A percentile compares a stretch with the other conserved stretches of the same genome.
phyloP scores from a whole-genome alignment of 108 stramenopile species.

The Cylindrotheca fusiformis region DNA sequence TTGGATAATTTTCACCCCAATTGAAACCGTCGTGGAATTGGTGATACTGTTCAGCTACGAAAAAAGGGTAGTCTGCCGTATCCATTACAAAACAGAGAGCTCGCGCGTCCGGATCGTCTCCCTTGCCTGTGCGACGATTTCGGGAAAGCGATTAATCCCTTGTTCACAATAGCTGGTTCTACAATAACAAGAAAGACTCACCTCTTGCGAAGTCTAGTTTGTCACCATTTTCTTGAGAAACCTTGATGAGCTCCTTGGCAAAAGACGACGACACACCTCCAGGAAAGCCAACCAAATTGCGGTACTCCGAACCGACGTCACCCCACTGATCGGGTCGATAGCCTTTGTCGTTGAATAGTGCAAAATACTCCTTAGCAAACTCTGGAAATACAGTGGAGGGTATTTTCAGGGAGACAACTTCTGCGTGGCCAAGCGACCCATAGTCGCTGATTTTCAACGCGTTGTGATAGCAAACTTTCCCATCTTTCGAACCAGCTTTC shows the following conservation, averaged over 20 bases:
- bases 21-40: conserved; percentile 84
- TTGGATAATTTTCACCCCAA: conserved; percentile 62
- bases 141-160: too few relatives aligned
- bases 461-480: conserved; percentile 84
- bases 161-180: too few relatives aligned
- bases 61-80: conserved; percentile 66
- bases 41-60: conserved; percentile 44
- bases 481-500: conserved; percentile 24
- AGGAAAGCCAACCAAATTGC: conserved; percentile 66
- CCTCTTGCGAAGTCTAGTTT: conserved; percentile 43
- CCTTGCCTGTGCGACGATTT: conserved; percentile 67
- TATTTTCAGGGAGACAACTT: conserved; percentile 78
- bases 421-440: conserved; percentile 86
- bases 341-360: conserved; percentile 54
- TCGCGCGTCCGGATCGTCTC: conserved; percentile 68
- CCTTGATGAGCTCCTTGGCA: conserved; percentile 43
- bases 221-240: conserved; percentile 55
- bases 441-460: conserved; percentile 75
- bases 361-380: conserved; percentile 79
- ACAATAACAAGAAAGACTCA: too few relatives aligned
- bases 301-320: conserved; percentile 87
- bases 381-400: conserved; percentile 59
- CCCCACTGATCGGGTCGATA: conserved; percentile 51
- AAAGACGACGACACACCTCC: conserved; percentile 50
- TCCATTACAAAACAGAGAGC: conserved; percentile 68